Percentiles rank a stretch among this genome's conserved stretches.
phyloP scores from a whole-genome alignment of 768 basidiomycete species.

The Collybia sordida region DNA sequence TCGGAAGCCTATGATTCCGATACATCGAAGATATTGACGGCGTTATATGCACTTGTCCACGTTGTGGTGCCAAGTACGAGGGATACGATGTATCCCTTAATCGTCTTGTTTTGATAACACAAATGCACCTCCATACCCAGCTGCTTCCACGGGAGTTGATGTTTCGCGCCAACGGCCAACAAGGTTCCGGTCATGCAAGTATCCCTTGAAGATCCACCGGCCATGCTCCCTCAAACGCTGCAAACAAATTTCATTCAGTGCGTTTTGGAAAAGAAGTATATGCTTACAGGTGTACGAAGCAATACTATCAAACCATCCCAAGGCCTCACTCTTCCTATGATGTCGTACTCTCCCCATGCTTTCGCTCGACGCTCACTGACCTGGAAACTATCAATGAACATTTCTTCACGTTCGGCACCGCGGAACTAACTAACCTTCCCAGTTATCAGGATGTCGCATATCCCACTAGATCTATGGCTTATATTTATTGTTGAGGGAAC shows the following conservation, averaged over 20 bases:
- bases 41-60: too few relatives aligned
- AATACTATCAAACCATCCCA: conserved; percentile 54
- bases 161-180: conserved; percentile 58
- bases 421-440: conserved; percentile 40
- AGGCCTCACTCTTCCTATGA: conserved; percentile 46
- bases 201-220: conserved; percentile 53
- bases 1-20: too few relatives aligned
- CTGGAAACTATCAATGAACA: conserved; percentile 18
- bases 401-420: background rate
- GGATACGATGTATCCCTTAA: background rate
- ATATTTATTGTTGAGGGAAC: background rate
- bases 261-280: too few relatives aligned
- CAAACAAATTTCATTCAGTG: too few relatives aligned
- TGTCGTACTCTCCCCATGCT: conserved; percentile 48
- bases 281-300: conserved; percentile 43
- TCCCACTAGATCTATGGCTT: conserved; percentile 34
- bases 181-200: conserved; percentile 47
- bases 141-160: conserved; percentile 30
- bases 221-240: conserved; percentile 32
- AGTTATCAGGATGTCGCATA: conserved; percentile 52
- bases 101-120: conserved; percentile 32
- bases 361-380: conserved; percentile 41
- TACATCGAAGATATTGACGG: too few relatives aligned
- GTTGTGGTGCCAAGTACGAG: background rate
- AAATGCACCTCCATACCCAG: conserved; percentile 54